Evolutionary conservation across 2,329 filamentous ascomycete genomes (phyloP).

Genomic region (Cladophialophora immunda): DNA sequence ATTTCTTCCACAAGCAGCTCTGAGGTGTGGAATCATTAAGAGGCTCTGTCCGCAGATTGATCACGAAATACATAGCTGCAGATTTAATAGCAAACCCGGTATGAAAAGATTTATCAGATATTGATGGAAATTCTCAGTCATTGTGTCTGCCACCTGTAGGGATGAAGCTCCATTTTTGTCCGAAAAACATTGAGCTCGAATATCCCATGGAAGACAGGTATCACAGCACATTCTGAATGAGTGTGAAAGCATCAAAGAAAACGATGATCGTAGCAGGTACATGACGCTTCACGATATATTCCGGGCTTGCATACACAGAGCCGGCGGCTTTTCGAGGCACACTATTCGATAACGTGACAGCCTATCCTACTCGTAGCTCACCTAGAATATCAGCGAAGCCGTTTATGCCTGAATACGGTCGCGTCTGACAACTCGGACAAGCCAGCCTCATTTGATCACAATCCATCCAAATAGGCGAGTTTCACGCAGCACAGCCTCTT

Average conservation of each 20-base stretch:
- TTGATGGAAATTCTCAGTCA: neutral
- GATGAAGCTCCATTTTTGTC: neutral
- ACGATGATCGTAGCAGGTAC: neutral
- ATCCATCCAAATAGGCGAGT: neutral
- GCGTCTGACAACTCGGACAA: neutral
- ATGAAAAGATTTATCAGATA: neutral
- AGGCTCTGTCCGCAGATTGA: neutral
- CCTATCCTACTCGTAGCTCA: neutral
- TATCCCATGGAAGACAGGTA: neutral
- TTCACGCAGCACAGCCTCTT: neutral
- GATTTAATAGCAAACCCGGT: neutral
- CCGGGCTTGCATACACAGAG: neutral
- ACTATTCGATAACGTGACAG: neutral
- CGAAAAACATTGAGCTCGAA: too few relatives aligned
- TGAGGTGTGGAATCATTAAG: slow-evolving; percentile 33
- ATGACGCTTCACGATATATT: neutral
- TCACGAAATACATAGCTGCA: neutral
- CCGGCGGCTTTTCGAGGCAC: neutral
- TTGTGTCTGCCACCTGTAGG: neutral
- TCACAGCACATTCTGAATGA: neutral
- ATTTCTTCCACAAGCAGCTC: slow-evolving; percentile 53
- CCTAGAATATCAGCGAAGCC: too few relatives aligned
- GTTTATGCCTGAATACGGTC: too few relatives aligned
- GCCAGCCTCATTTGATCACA: neutral
- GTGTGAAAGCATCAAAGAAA: neutral